Evolutionary conservation across 495 filamentous ascomycete species (phyloP).

Genomic region (Bacidia rubella): DNA sequence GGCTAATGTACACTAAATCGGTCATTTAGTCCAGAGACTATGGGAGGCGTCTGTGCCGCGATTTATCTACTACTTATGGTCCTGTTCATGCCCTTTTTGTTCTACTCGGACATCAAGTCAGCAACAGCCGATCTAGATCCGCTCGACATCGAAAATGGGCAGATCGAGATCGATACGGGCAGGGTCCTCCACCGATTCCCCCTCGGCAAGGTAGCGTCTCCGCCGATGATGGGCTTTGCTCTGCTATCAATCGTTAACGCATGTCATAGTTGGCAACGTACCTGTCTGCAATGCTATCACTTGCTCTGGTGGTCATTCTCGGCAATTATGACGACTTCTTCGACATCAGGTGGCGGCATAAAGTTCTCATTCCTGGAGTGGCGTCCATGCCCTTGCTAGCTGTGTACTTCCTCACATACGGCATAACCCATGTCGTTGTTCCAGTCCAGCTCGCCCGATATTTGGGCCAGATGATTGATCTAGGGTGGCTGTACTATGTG

Average conservation of each 20-base stretch:
- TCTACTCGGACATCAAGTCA: slow-evolving; percentile 96
- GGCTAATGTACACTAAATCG: neutral
- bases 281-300: slow-evolving; percentile 80
- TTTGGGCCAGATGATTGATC: slow-evolving; percentile 68
- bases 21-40: slow-evolving; percentile 64
- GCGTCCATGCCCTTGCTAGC: slow-evolving; percentile 87
- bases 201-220: slow-evolving; percentile 62
- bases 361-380: slow-evolving; percentile 91
- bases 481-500: slow-evolving; percentile 82
- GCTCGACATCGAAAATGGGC: slow-evolving; percentile 49
- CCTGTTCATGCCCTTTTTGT: slow-evolving; percentile 86
- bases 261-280: slow-evolving; percentile 71
- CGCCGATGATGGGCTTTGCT: too few species aligned
- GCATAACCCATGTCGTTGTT: slow-evolving; percentile 86
- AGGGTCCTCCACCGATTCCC: slow-evolving; percentile 82
- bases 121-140: slow-evolving; percentile 78
- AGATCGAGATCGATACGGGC: slow-evolving; percentile 65
- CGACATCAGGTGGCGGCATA: slow-evolving; percentile 97
- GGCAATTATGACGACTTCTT: slow-evolving; percentile 94
- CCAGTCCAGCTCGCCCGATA: slow-evolving; percentile 73
- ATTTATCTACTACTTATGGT: slow-evolving; percentile 83
- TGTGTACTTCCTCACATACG: slow-evolving; percentile 97
- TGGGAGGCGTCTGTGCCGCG: slow-evolving; percentile 91
- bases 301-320: slow-evolving; percentile 79
- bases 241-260: neutral